Evolutionary conservation across 83 land plant genomes (phyloP), one percentile per base, ranked within the genome.

Genomic region (Diphasiastrum complanatum): DNA sequence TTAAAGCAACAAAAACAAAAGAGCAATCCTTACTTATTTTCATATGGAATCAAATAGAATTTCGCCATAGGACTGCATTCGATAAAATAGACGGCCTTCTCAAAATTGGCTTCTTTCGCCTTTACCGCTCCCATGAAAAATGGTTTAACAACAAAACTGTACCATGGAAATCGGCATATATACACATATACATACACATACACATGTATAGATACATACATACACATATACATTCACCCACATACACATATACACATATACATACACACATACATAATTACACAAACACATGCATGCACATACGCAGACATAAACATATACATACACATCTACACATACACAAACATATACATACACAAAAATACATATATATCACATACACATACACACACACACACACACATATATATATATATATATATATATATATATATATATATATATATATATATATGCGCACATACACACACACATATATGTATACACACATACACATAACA

Each of bases 401-500:
- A 47, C 24, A 47, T 47, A 47, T 12, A 47, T 47, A 47, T 47
- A 47, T 12, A 47, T 47, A 47, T 47, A 47, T 12, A 47, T 47
- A 47, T 47, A 47, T 12, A 47, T 47, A 47, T 47, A 47, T 12
- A 47, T 47, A 47, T 47, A 47, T 12, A 47, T 47, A 47, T 47
- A 47, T 12, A 47, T 47, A 47, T 47, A 47, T 47, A 12, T 47
- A 47, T 47, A 47, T 12, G 24, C 24, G 24, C 24, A 12, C 10
- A 47, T 47, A 47, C 24, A 47, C 10, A 47, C 24, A 47, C 24
- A 47, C 10, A 47, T 3, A 47, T 47, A 47, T 12, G 24, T 47
- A 47, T 47, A 47, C 16, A 40, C n/a, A n/a, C n/a, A n/a, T n/a
- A n/a, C n/a, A n/a, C n/a, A n/a, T n/a, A n/a, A n/a, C n/a, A n/a